A percentile compares a stretch with the other conserved stretches of the same genome.
Conservation (phyloP, 129 eudicot species). For the Centrapalus pauciflorus region DNA sequence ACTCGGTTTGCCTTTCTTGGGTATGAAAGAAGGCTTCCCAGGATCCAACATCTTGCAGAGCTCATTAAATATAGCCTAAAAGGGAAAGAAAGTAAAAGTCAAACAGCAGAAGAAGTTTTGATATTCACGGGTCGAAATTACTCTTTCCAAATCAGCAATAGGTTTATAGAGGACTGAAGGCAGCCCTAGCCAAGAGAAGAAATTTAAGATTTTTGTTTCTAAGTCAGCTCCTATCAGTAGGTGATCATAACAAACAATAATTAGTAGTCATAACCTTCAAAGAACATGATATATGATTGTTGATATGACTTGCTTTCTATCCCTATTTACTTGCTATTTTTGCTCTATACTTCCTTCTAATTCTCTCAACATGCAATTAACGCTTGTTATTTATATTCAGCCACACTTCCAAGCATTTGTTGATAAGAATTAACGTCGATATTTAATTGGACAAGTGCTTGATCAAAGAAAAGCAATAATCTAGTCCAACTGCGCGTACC, state of each 20-base stretch:
- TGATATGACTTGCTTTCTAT: background rate
- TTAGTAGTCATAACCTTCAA: background rate
- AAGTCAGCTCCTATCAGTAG: background rate
- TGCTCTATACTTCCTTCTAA: background rate
- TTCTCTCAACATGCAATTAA: background rate
- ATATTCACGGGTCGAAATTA: background rate
- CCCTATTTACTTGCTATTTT: background rate
- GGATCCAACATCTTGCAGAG: conserved; percentile 96
- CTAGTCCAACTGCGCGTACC: background rate
- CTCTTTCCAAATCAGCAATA: background rate
- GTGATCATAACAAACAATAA: background rate
- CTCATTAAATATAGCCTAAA: conserved; percentile 81
- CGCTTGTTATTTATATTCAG: background rate
- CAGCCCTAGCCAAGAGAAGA: background rate
- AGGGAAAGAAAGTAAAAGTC: background rate
- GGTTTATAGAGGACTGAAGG: background rate
- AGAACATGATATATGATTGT: background rate
- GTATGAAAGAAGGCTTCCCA: conserved; percentile 88
- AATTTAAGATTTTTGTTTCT: background rate
- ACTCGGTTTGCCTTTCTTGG: conserved; percentile 82
- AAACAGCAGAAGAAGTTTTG: background rate
- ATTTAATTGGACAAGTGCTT: background rate
- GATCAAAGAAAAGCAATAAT: background rate
- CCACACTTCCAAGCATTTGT: background rate
- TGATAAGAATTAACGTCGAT: background rate